Evolutionary conservation across 768 basidiomycete genomes (phyloP), one percentile per base, ranked within the genome.

Genomic region (Mycena metata): DNA sequence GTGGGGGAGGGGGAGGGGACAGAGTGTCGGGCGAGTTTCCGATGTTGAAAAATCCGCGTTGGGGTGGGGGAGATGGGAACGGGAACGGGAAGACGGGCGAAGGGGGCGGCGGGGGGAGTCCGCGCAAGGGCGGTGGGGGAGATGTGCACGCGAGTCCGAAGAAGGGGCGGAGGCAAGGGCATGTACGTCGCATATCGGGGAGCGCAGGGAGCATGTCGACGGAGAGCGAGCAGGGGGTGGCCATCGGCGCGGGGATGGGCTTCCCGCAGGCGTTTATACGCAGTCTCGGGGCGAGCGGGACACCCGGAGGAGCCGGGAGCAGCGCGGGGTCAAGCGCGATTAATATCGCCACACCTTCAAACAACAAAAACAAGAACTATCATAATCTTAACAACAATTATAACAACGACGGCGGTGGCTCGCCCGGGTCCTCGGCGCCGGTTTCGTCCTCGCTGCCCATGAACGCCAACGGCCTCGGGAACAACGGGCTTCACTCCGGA

Each of bases 191-290:
- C 42, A 52, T 75, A 5, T 81, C 80, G 8, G 79, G 76, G 47
- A 77, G 74, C 67, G 75, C 76, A 16, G 79, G 77, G 46, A 77
- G 74, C 70, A 79, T 76, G 5, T 78, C 77, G 39, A 69, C 68
- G 23, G 68, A 69, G 52, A 65, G 68, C 52, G 59, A 77, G 74
- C 69, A 77, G 75, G 19, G 79, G 74, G 23, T 78, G 57, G 76
- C 30, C 30, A 30, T 79, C 42, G 75, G 72, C 11, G 82, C 78
- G 6, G 60, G 61, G 15, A 46, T 69, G 10, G 72, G 75, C n/a
- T 73, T 74, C 24, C 72, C 76, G 23, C 73, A 76, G 33, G 74
- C 73, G 10, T 76, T 76, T 46, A 60, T 73, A 16, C 62, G 76
- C 50, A 77, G 73, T 50, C 71, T 74, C 45, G 75, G 65, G 39